Conservation (phyloP, 768 basidiomycete species). For the Mycena sanguinolenta region DNA sequence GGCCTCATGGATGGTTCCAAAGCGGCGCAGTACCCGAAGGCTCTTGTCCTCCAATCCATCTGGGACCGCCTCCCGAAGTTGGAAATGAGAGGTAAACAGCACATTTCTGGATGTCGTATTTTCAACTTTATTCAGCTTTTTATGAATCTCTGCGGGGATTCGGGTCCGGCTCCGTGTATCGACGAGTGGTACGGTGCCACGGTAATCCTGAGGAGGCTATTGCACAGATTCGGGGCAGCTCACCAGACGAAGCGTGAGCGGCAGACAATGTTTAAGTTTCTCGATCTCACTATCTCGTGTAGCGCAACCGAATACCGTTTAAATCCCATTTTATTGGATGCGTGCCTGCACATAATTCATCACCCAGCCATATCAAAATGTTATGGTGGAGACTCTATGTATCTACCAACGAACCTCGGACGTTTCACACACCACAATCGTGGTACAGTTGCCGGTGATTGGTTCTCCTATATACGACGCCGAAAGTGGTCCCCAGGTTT, state of each 20-base stretch:
- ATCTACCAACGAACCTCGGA: slow-evolving; percentile 16
- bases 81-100: too few species aligned
- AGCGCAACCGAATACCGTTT: slow-evolving; percentile 2
- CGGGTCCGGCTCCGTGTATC: slow-evolving; percentile 19
- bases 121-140: too few species aligned
- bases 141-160: too few species aligned
- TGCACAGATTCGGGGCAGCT: slow-evolving; percentile 10
- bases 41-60: too few species aligned
- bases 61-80: slow-evolving; percentile 3
- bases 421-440: slow-evolving; percentile 16
- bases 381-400: slow-evolving; percentile 4
- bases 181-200: slow-evolving; percentile 18
- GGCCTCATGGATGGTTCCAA: slow-evolving; percentile 21
- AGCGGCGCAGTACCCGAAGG: too few species aligned
- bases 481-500: slow-evolving; percentile 23
- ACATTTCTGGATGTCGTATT: too few species aligned
- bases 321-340: slow-evolving; percentile 12
- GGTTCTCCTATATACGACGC: slow-evolving; percentile 13
- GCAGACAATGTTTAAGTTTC: neutral
- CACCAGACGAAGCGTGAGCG: slow-evolving; percentile 12
- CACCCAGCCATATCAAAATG: slow-evolving; percentile 18
- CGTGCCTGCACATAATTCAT: slow-evolving; percentile 9
- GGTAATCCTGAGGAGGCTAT: slow-evolving; percentile 12
- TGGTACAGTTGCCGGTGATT: neutral
- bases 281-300: neutral